Percentiles rank a stretch among this genome's conserved stretches.
Conservation (phyloP, 306 rosid genomes). For the Cucumis cinereus region DNA sequence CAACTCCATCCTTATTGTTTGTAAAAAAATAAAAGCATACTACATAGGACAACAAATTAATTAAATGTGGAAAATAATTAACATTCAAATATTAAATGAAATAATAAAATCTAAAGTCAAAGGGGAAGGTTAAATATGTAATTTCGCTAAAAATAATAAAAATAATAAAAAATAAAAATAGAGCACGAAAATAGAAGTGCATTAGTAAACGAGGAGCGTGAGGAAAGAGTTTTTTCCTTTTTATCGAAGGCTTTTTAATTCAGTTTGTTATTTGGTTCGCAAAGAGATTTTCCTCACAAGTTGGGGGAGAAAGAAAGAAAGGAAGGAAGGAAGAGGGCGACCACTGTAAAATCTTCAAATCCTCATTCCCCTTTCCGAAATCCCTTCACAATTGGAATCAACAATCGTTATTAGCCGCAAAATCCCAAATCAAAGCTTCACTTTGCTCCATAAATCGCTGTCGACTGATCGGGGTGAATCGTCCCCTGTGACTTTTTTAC, state of each 20-base stretch:
- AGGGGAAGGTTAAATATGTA: not conserved
- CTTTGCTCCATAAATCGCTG: not conserved
- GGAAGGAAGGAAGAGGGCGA: not conserved
- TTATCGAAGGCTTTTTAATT: not conserved
- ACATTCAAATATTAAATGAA: not conserved
- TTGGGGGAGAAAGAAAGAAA: not conserved
- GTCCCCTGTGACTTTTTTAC: not conserved
- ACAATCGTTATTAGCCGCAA: not conserved
- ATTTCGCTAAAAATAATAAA: not conserved
- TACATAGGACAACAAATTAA: not conserved
- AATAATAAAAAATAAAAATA: too few relatives aligned
- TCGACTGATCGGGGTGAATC: constrained; percentile 5
- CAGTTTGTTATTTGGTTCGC: not conserved
- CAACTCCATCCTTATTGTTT: not conserved
- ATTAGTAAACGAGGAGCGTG: not conserved
- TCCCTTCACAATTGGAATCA: not conserved
- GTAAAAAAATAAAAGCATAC: not conserved
- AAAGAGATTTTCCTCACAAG: not conserved
- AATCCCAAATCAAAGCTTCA: not conserved
- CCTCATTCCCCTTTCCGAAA: not conserved
- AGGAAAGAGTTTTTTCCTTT: not conserved
- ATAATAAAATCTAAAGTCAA: not conserved
- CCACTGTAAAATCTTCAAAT: not conserved
- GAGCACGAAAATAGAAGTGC: not conserved
- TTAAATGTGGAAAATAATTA: not conserved